These are phyloP conservation scores for Mycogone perniciosa DNA, from an alignment of 2,329 filamentous ascomycete genomes.

Conservation along the genomic window DNA sequence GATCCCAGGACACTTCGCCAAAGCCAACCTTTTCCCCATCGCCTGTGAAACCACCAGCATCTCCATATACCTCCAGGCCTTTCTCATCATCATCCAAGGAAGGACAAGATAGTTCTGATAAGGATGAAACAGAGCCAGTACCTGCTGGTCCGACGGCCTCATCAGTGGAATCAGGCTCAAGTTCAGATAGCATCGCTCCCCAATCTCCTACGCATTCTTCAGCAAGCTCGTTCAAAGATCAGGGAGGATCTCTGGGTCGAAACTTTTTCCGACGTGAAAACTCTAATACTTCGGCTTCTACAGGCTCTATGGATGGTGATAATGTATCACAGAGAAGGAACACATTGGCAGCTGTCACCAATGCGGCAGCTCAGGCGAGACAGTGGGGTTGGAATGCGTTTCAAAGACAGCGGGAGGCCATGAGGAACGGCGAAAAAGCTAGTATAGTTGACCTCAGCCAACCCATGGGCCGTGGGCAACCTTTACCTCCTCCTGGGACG, in stretches of 20 bases:
- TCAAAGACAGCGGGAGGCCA: slow-evolving; percentile 42
- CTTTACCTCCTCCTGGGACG: slow-evolving; percentile 72
- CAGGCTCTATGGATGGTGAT: slow-evolving; percentile 30
- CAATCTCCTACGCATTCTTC: slow-evolving; percentile 26
- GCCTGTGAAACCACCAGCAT: slow-evolving; percentile 30
- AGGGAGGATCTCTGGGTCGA: slow-evolving; percentile 33
- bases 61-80: slow-evolving; percentile 10
- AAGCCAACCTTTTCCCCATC: slow-evolving; percentile 34
- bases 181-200: slow-evolving; percentile 18
- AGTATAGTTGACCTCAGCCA: slow-evolving; percentile 45
- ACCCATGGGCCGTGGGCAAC: slow-evolving; percentile 77
- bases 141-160: slow-evolving; percentile 28
- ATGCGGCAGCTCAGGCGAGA: slow-evolving; percentile 48
- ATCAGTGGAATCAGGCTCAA: slow-evolving; percentile 27
- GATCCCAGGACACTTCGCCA: slow-evolving; percentile 51
- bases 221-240: slow-evolving; percentile 34
- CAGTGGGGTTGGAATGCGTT: slow-evolving; percentile 55
- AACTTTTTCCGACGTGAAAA: slow-evolving; percentile 36
- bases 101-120: slow-evolving; percentile 34
- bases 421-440: slow-evolving; percentile 26
- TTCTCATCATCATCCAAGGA: slow-evolving; percentile 46
- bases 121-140: slow-evolving; percentile 22
- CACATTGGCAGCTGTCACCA: slow-evolving; percentile 49
- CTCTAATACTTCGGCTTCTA: slow-evolving; percentile 29
- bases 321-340: slow-evolving; percentile 37